Evolutionary conservation across 2,329 filamentous ascomycete genomes (phyloP).

Genomic region (Aureobasidium mangrovei): DNA sequence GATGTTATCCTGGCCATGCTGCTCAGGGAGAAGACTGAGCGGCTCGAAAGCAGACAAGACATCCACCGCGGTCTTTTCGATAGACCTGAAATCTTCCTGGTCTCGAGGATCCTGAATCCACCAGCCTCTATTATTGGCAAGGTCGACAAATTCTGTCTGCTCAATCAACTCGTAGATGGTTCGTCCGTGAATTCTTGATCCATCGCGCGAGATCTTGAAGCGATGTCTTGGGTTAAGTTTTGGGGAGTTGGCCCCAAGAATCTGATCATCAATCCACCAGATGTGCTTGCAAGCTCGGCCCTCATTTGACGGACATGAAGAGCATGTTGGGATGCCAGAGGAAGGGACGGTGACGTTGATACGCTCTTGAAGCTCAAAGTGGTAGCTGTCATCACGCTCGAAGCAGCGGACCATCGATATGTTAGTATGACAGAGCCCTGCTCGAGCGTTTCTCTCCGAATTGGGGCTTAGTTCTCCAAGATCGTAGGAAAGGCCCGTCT

Average conservation of each 20-base stretch:
- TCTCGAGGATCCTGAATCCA: not conserved
- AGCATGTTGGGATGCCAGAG: not conserved
- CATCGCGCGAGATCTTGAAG: not conserved
- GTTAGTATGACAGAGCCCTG: not conserved
- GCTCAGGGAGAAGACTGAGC: not conserved
- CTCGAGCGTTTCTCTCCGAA: not conserved
- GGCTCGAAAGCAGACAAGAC: slow-evolving; percentile 2
- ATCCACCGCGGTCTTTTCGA: not conserved
- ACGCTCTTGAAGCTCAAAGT: slow-evolving; percentile 5
- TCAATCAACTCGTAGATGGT: not conserved
- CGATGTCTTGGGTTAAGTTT: not conserved
- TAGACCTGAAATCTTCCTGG: not conserved
- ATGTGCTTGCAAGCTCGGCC: slow-evolving; percentile 1
- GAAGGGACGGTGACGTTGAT: not conserved
- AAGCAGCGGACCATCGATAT: slow-evolving; percentile 4
- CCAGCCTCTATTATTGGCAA: not conserved
- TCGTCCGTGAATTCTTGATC: not conserved
- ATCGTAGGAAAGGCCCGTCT: not conserved
- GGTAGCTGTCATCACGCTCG: not conserved
- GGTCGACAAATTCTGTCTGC: not conserved
- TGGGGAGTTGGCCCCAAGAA: not conserved
- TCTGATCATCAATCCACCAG: slow-evolving; percentile 2
- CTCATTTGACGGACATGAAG: not conserved
- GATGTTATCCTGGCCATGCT: not conserved
- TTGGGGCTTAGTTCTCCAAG: not conserved